Conservation (phyloP, 345 rosid species). For the Salix udensis region DNA sequence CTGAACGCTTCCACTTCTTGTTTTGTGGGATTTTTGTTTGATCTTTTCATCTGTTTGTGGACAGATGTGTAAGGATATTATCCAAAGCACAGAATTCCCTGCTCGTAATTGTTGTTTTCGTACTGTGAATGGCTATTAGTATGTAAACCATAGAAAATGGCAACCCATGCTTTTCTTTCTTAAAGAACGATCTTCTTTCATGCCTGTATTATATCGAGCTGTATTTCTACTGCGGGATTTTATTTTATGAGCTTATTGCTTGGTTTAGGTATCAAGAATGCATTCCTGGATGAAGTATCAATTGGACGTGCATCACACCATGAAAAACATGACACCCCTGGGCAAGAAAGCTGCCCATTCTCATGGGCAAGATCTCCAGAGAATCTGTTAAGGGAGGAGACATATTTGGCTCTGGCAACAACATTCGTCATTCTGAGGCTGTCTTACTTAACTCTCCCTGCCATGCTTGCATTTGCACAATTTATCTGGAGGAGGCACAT, state of each 20-base stretch:
- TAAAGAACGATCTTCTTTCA: neutral
- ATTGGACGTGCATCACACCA: slow-evolving; percentile 35
- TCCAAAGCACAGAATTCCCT: neutral
- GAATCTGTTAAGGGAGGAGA: slow-evolving; percentile 76
- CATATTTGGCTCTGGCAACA: slow-evolving; percentile 69
- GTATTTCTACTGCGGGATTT: slow-evolving; percentile 1
- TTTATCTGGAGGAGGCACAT: slow-evolving; percentile 49
- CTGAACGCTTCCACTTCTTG: neutral
- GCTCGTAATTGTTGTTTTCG: neutral
- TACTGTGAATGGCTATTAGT: neutral
- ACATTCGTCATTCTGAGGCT: slow-evolving; percentile 63
- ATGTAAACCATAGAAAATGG: neutral
- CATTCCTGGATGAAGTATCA: slow-evolving; percentile 37
- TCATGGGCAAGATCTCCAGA: slow-evolving; percentile 97
- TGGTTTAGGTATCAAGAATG: slow-evolving; percentile 48
- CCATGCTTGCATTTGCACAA: slow-evolving; percentile 34
- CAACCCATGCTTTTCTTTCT: neutral
- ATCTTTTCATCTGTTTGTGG: neutral
- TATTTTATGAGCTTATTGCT: slow-evolving; percentile 8
- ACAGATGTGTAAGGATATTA: neutral
- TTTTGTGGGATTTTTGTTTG: neutral
- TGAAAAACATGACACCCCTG: slow-evolving; percentile 44
- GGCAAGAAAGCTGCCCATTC: slow-evolving; percentile 82
- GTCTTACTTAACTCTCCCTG: slow-evolving; percentile 53
- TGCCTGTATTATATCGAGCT: neutral